A percentile compares a stretch with the other conserved stretches of the same genome.
Evolutionary conservation across 2,329 filamentous ascomycete species (phyloP).

Genomic region (Coniochaeta sp.): DNA sequence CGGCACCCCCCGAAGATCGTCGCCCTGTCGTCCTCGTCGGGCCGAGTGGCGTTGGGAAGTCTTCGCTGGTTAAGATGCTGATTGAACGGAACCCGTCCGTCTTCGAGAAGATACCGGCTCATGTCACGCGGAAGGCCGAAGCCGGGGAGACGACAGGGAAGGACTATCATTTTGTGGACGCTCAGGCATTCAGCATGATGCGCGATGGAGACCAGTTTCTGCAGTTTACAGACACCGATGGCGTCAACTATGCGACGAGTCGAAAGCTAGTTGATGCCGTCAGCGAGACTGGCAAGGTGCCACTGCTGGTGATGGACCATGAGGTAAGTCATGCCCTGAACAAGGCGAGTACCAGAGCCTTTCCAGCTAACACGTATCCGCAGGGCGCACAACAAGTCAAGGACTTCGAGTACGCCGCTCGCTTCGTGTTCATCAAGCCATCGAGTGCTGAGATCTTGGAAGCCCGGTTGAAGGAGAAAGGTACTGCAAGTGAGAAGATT

Average conservation of each 20-base stretch:
- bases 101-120: constrained; percentile 52
- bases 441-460: constrained; percentile 30
- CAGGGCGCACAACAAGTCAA: constrained; percentile 51
- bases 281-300: constrained; percentile 50
- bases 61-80: constrained; percentile 55
- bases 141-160: constrained; percentile 45
- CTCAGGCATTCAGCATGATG: constrained; percentile 48
- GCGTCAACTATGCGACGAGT: constrained; percentile 49
- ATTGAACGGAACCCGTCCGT: constrained; percentile 56
- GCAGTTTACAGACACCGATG: constrained; percentile 45
- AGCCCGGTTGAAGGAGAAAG: constrained; percentile 31
- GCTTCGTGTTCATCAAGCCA: constrained; percentile 46
- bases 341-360: background rate
- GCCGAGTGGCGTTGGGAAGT: constrained; percentile 54
- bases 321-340: constrained; percentile 37
- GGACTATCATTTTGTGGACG: constrained; percentile 49
- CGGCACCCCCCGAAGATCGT: constrained; percentile 37
- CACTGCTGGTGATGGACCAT: constrained; percentile 44
- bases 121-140: constrained; percentile 44
- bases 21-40: constrained; percentile 62
- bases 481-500: constrained; percentile 38
- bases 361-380: background rate
- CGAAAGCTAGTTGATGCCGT: constrained; percentile 44
- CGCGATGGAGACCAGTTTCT: constrained; percentile 53
- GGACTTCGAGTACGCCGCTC: constrained; percentile 48